Evolutionary conservation across 495 filamentous ascomycete genomes (phyloP).

Genomic region (Tuber umbilicatum): DNA sequence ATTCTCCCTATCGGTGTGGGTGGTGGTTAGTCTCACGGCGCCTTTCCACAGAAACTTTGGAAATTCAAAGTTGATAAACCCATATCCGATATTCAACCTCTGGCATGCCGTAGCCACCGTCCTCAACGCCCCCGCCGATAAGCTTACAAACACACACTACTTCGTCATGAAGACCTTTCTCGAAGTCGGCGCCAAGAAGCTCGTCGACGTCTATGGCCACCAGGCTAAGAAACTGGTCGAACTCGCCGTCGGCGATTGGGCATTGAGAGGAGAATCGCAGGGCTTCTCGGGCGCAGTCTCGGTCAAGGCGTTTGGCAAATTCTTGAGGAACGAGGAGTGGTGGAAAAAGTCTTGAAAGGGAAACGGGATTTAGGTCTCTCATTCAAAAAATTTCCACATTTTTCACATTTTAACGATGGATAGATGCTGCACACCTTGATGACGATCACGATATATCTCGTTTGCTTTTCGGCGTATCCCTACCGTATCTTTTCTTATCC

Average conservation of each 20-base stretch:
- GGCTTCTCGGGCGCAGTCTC: slow-evolving; percentile 26
- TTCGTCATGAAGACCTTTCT: slow-evolving; percentile 72
- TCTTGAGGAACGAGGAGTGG: slow-evolving; percentile 31
- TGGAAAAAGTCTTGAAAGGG: slow-evolving; percentile 31
- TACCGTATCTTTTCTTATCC: not conserved
- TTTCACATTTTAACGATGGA: not conserved
- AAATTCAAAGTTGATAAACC: slow-evolving; percentile 59
- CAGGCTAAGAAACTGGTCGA: slow-evolving; percentile 40
- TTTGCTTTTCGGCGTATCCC: not conserved
- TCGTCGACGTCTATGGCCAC: slow-evolving; percentile 70
- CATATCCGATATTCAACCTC: slow-evolving; percentile 71
- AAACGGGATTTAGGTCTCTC: not conserved
- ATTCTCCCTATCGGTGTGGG: not conserved
- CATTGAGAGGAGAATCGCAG: slow-evolving; percentile 23
- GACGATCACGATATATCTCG: not conserved
- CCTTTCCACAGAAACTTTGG: slow-evolving; percentile 62
- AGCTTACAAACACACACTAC: slow-evolving; percentile 70
- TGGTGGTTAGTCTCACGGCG: slow-evolving; percentile 19
- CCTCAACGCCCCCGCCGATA: slow-evolving; percentile 58
- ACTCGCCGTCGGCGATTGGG: slow-evolving; percentile 38
- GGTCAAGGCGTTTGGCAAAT: slow-evolving; percentile 34
- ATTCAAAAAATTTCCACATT: not conserved
- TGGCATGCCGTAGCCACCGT: slow-evolving; percentile 71
- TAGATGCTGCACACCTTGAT: not conserved
- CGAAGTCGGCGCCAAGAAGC: slow-evolving; percentile 59